phyloP scores from a whole-genome alignment of 2,329 filamentous ascomycete species.

The Botrytis fabae region DNA sequence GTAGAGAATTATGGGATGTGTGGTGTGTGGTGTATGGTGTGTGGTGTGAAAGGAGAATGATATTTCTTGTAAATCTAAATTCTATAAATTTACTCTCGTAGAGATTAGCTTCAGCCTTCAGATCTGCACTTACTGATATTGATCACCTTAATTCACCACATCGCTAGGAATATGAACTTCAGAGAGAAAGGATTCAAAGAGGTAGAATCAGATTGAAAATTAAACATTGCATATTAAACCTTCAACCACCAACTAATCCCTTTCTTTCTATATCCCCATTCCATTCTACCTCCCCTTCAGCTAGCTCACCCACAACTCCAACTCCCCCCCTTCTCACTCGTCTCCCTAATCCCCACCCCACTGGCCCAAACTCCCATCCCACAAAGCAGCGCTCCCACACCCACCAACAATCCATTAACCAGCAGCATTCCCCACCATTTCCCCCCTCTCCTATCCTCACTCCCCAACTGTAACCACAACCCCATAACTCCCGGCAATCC shows the following conservation, averaged over 20 bases:
- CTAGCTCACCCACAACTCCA: conserved; percentile 1
- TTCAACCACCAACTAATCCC: neutral
- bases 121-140: too few relatives aligned
- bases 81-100: too few relatives aligned
- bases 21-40: too few relatives aligned
- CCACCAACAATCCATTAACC: conserved; percentile 22
- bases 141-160: too few relatives aligned
- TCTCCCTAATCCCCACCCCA: conserved; percentile 13
- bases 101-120: too few relatives aligned
- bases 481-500: conserved; percentile 50
- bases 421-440: conserved; percentile 7
- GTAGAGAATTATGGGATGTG: too few relatives aligned
- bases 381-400: conserved; percentile 24
- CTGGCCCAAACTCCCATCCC: conserved; percentile 26
- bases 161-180: too few relatives aligned
- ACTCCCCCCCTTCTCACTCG: neutral
- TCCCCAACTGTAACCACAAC: conserved; percentile 49
- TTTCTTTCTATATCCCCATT: neutral
- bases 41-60: too few relatives aligned
- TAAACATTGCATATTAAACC: neutral
- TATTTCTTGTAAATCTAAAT: too few relatives aligned
- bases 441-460: conserved; percentile 37
- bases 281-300: neutral
- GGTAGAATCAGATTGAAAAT: neutral
- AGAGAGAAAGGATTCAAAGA: neutral